Evolutionary conservation across 177 flowering plant species (phyloP).

Genomic region (Tripterygium wilfordii): DNA sequence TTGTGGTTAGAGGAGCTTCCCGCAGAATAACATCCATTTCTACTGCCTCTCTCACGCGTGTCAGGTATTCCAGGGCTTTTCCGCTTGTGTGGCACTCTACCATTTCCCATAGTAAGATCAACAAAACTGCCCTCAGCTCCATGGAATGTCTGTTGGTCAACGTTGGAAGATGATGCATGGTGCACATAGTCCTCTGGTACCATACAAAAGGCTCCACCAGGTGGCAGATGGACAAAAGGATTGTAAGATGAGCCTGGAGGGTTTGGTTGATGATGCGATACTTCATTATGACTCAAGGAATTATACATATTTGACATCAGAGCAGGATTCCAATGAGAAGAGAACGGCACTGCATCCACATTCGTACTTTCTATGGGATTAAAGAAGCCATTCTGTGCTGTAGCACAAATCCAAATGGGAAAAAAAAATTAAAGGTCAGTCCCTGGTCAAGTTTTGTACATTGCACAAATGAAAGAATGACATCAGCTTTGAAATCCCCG

Average conservation of each 20-base stretch:
- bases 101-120: constrained; percentile 36
- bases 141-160: constrained; percentile 29
- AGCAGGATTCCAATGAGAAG: constrained; percentile 37
- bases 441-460: no score
- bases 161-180: constrained; percentile 43
- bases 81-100: constrained; percentile 51
- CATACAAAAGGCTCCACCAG: constrained; percentile 24
- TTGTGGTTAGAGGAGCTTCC: constrained; percentile 49
- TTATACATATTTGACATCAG: constrained; percentile 33
- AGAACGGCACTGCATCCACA: constrained; percentile 23
- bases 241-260: constrained; percentile 38
- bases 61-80: constrained; percentile 56
- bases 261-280: constrained; percentile 32
- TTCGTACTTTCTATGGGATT: constrained; percentile 37
- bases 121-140: constrained; percentile 31
- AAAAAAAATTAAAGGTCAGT: no score
- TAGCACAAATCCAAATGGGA: no score
- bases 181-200: constrained; percentile 28
- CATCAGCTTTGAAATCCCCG: no score
- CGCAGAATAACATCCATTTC: constrained; percentile 35
- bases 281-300: constrained; percentile 29
- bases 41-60: constrained; percentile 39
- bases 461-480: no score
- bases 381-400: constrained; percentile 30
- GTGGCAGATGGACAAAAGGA: constrained; percentile 32